phyloP scores from a whole-genome alignment of 345 rosid species.

The Rhizophora apiculata region DNA sequence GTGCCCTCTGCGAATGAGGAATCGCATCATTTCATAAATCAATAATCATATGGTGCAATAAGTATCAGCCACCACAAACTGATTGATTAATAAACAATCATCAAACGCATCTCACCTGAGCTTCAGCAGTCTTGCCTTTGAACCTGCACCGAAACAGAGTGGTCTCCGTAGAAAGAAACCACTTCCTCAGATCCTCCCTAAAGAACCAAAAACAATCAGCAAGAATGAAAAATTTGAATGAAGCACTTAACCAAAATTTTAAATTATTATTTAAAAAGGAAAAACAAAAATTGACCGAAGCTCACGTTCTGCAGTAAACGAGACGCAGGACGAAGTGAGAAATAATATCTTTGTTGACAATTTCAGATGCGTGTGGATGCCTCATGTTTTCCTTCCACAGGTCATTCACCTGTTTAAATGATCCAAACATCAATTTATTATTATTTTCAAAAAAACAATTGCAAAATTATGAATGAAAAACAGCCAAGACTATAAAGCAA shows the following conservation, averaged over 20 bases:
- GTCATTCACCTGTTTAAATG: constrained; percentile 31
- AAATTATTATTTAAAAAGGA: neutral
- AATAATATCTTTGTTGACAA: constrained; percentile 61
- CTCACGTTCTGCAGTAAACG: constrained; percentile 90
- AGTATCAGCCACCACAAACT: no score
- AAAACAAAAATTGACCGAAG: neutral
- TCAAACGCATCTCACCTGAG: constrained; percentile 47
- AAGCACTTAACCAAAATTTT: neutral
- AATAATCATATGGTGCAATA: constrained; percentile 1
- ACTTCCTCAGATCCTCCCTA: constrained; percentile 88
- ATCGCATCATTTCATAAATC: constrained; percentile 11
- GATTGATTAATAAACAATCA: neutral
- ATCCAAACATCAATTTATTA: neutral
- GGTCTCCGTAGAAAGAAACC: constrained; percentile 90
- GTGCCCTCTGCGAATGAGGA: constrained; percentile 42
- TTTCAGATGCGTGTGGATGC: constrained; percentile 48
- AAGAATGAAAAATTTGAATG: neutral
- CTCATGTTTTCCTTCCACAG: constrained; percentile 71
- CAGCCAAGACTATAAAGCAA: neutral
- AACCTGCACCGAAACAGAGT: constrained; percentile 73
- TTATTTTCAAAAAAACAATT: no score
- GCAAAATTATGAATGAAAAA: neutral
- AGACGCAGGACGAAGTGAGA: constrained; percentile 86
- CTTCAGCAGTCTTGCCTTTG: constrained; percentile 32
- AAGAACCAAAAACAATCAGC: neutral